Evolutionary conservation across 306 rosid species (phyloP), one percentile per base, ranked within the genome.

Genomic region (Dryas octopetala): DNA sequence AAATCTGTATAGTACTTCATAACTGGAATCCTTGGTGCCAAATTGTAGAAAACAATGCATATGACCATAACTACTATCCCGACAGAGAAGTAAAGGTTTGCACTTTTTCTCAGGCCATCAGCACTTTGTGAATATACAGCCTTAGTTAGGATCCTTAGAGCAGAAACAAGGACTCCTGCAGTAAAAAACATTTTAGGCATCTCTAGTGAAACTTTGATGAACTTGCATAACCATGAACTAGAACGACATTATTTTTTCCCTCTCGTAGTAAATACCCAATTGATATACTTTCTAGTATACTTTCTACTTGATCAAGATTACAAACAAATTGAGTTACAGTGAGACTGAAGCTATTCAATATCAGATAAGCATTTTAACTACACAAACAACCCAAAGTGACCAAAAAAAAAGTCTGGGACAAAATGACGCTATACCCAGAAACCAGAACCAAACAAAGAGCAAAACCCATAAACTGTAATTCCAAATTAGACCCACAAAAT

Each of bases 161-260:
- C 28, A 14, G 97, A 90, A 83, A 85, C 88, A 60, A 95, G 87
- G 46, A 95, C 96, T 50, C 99, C 98, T 95, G 82, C 32, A 83
- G 44, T 63, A 2, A 51, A 63, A 60, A 41, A 62, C 38, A 15
- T 28, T 4, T 50, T 23, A 32, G 28, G 28, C 10, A 57, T 16
- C 28, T 16, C 13, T 38, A 19, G 70, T 19, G 23, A 68, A 70
- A 70, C 62, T 40, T 43, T 5, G 16, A 70, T 38, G 26, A 69
- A 53, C 49, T 70, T 16, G 16, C 43, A 6, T 45, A 11, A 19
- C 54, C 38, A 16, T 7, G 7, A n/a, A 13, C 28, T 16, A 43
- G 26, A 65, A 12, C 5, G 4, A 28, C 6, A n/a, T 32, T 32
- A 32, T 32, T 1, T 32, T 32, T 32, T 1, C 38, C 38, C 38